Evolutionary conservation across 306 rosid species (phyloP), one percentile per base, ranked within the genome.

Genomic region (Rosa chinensis): DNA sequence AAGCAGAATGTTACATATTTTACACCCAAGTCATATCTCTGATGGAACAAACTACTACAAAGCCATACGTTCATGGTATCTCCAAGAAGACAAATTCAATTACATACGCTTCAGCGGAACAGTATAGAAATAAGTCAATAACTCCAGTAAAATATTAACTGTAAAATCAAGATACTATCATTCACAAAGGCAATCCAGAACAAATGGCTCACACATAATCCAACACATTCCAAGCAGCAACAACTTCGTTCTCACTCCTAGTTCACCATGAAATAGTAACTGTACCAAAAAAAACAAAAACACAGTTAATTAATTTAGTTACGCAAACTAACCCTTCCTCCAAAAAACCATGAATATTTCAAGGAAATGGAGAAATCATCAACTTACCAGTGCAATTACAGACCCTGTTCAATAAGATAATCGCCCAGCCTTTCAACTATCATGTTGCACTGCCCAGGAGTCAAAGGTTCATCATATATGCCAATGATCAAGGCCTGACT

Each of bases 381-480:
- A 70, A 32, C 62, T 45, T 75, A 71, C 43, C 59, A 10, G 23
- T 74, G 77, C 76, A 70, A 81, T 78, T 81, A 92, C 69, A 90
- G 85, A 86, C 87, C 90, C 92, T 92, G 95, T n/a, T 92, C 97
- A 69, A 89, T 10, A 61, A 93, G 94, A 77, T 93, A 93, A 86
- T 93, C 97, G 35, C 96, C 97, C 78, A 93, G 90, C 97, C 95
- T 93, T 83, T 93, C 97, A 58, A 93, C 97, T 76, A 93, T 72
- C 90, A 90, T 85, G 91, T 93, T 90, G 91, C 97, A 93, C 80
- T 93, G 94, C 52, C 96, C 92, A 0, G 97, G 91, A 76, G 94
- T 82, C 96, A 90, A 82, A 52, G 97, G 97, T 80, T 93, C 97
- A 21, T 89, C 92, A 58, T 93, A 93, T 73, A 90, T 85, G 25